These are phyloP conservation scores for Antitrichia curtipendula DNA, from an alignment of 225 moss, liverwort and hornwort species.

Conservation along the genomic window DNA sequence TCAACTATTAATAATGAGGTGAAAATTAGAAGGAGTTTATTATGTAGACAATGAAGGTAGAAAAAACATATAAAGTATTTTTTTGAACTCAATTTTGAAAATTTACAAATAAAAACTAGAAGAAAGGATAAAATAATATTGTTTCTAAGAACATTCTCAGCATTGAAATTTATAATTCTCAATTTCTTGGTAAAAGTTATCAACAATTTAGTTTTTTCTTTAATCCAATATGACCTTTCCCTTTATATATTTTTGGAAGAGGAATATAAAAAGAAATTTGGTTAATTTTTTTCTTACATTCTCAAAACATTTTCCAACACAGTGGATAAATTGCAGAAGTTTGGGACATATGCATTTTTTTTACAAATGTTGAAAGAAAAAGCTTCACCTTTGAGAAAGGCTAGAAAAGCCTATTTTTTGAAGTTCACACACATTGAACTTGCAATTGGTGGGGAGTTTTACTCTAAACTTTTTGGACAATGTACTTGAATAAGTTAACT, in stretches of 20 bases:
- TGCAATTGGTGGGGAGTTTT: not conserved
- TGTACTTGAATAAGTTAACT: not conserved
- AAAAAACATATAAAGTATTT: not conserved
- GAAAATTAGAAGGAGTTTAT: not conserved
- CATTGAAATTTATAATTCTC: not conserved
- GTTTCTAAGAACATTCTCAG: not conserved
- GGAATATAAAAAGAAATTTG: too few species aligned
- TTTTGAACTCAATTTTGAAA: not conserved
- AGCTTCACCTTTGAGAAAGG: not conserved
- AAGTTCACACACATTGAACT: not conserved
- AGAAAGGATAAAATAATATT: not conserved
- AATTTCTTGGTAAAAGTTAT: not conserved
- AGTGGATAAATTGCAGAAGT: not conserved
- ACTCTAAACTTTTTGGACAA: not conserved
- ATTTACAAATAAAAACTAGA: not conserved
- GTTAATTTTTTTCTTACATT: not conserved
- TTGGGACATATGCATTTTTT: not conserved
- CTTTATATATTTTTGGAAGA: not conserved
- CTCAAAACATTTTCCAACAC: rapidly evolving
- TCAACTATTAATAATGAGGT: not conserved
- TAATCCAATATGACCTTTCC: not conserved
- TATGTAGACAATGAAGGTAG: not conserved
- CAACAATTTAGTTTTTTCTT: rapidly evolving
- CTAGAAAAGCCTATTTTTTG: not conserved
- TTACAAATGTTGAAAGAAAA: not conserved